Evolutionary conservation across 441 rosid genomes (phyloP).

Genomic region (Erysimum cheiri): DNA sequence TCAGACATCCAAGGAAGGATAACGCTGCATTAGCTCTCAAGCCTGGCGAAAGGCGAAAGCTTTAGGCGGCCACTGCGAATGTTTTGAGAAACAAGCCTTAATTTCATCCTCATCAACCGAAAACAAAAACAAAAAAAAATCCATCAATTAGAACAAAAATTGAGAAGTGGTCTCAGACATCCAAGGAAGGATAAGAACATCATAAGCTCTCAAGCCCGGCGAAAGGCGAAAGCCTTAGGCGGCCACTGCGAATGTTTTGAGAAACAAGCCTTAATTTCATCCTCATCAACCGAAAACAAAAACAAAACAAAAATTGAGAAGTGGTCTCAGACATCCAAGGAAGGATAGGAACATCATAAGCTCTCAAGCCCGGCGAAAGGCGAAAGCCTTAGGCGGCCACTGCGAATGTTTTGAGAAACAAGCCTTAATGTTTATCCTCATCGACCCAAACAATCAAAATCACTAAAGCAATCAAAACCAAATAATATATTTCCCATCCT

Average conservation of each 20-base stretch:
- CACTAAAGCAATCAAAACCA: accelerated
- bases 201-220: slow-evolving; percentile 83
- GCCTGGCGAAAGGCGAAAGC: slow-evolving; percentile 83
- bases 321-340: slow-evolving; percentile 84
- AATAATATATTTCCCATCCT: slow-evolving; percentile 47
- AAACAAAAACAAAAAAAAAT: background rate
- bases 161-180: slow-evolving; percentile 45
- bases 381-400: slow-evolving; percentile 85
- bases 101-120: slow-evolving; percentile 21
- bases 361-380: slow-evolving; percentile 92
- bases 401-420: slow-evolving; percentile 78
- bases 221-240: slow-evolving; percentile 78
- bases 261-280: slow-evolving; percentile 50
- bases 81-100: slow-evolving; percentile 64
- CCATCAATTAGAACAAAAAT: too few species aligned
- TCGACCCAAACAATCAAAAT: background rate
- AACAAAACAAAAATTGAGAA: background rate
- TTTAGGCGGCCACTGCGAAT: slow-evolving; percentile 87
- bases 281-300: slow-evolving; percentile 20
- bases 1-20: too few species aligned
- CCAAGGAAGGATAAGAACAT: slow-evolving; percentile 50
- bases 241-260: slow-evolving; percentile 87
- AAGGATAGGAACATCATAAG: slow-evolving; percentile 69
- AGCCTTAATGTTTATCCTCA: slow-evolving; percentile 48
- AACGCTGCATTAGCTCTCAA: too few species aligned